These are phyloP conservation scores for Cercospora janseana DNA, from an alignment of 2,329 filamentous ascomycete genomes.

Conservation along the genomic window DNA sequence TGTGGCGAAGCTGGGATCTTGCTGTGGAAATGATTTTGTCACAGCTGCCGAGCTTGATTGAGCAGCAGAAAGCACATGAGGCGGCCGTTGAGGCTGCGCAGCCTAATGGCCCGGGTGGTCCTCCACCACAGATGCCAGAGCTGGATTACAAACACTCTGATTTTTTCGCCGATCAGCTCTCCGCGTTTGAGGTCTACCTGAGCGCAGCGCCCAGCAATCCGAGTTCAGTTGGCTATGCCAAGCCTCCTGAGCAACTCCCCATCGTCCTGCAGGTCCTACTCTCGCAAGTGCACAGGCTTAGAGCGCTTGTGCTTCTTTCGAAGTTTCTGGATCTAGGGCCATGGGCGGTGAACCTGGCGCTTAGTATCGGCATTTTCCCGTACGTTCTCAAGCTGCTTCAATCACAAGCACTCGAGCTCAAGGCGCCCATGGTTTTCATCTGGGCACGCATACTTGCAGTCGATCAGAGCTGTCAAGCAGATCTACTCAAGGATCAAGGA, in stretches of 20 bases:
- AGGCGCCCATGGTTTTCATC: constrained; percentile 99
- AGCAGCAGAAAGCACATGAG: constrained; percentile 66
- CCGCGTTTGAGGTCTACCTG: constrained; percentile 94
- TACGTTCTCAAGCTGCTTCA: constrained; percentile 97
- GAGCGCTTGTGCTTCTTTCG: constrained; percentile 85
- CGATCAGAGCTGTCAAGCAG: constrained; percentile 87
- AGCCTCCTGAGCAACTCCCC: constrained; percentile 79
- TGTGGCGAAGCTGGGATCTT: constrained; percentile 97
- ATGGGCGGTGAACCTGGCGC: constrained; percentile 96
- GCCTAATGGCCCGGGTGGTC: constrained; percentile 14
- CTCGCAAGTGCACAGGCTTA: constrained; percentile 88
- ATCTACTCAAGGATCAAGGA: constrained; percentile 93
- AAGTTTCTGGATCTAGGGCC: constrained; percentile 93
- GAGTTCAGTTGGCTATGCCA: constrained; percentile 71
- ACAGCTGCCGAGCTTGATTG: constrained; percentile 78
- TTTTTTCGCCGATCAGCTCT: constrained; percentile 96
- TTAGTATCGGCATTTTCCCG: constrained; percentile 97
- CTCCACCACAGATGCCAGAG: constrained; percentile 39
- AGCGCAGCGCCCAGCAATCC: constrained; percentile 84
- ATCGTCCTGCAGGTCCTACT: constrained; percentile 94
- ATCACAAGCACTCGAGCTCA: constrained; percentile 89
- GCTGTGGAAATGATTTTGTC: constrained; percentile 92
- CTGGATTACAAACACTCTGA: constrained; percentile 93
- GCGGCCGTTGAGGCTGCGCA: constrained; percentile 25
- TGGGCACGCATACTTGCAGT: constrained; percentile 96